Conservation (phyloP, 2,329 filamentous ascomycete genomes). For the Aspergillus sp. region DNA sequence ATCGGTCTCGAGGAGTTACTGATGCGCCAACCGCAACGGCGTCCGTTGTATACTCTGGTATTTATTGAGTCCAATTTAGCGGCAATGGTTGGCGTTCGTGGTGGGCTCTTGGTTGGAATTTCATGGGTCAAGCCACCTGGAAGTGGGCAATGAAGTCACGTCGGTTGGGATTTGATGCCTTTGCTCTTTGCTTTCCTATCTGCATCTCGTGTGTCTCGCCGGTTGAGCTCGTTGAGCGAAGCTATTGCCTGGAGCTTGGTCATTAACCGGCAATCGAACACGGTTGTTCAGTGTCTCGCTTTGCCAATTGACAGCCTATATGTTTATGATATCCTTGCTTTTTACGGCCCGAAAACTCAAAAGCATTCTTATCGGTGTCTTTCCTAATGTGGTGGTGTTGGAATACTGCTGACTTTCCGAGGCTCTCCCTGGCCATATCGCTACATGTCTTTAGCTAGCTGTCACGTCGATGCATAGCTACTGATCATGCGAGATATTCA, state of each 20-base stretch:
- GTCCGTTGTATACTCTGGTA: slow-evolving; percentile 2
- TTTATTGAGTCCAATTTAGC: slow-evolving; percentile 16
- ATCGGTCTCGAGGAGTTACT: background rate
- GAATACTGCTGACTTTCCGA: too few relatives aligned
- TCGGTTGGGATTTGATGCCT: slow-evolving; percentile 10
- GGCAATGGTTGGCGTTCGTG: slow-evolving; percentile 21
- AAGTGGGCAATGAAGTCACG: slow-evolving; percentile 10
- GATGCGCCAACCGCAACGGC: background rate
- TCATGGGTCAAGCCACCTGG: slow-evolving; percentile 7
- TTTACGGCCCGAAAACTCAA: background rate
- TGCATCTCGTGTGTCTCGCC: background rate
- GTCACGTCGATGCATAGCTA: too few relatives aligned
- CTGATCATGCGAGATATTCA: too few relatives aligned
- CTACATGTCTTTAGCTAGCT: too few relatives aligned
- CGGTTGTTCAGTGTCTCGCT: background rate
- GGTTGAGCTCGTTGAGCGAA: too few relatives aligned
- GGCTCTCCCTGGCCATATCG: too few relatives aligned
- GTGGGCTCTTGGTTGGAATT: slow-evolving; percentile 7
- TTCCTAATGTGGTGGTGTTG: too few relatives aligned
- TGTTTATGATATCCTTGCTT: slow-evolving; percentile 8
- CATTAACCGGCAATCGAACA: too few relatives aligned
- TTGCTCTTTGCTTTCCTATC: slow-evolving; percentile 2
- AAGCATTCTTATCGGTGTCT: too few relatives aligned
- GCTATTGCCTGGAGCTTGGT: too few relatives aligned
- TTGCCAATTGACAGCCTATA: too few relatives aligned